Percentiles rank a stretch among this genome's conserved stretches.
Evolutionary conservation across 1,284 basidiomycete genomes (phyloP).

Genomic region (Leccinum solheimii): DNA sequence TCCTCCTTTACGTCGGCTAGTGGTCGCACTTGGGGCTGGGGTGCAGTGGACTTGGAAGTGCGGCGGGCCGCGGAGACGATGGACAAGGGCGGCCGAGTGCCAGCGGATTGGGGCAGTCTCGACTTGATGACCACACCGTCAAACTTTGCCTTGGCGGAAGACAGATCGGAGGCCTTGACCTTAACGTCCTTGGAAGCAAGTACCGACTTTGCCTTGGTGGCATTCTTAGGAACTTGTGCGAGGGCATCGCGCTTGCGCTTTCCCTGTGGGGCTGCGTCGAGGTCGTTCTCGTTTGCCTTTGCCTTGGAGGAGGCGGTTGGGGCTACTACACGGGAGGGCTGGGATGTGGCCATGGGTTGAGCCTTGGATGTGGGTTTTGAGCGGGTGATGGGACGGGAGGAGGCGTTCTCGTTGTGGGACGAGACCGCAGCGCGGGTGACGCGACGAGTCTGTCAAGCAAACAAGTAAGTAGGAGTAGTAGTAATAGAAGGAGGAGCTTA

Average conservation of each 20-base stretch:
- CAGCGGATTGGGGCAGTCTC: slow-evolving; percentile 37
- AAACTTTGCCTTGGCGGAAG: slow-evolving; percentile 43
- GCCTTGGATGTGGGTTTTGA: slow-evolving; percentile 53
- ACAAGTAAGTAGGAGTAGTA: too few relatives aligned
- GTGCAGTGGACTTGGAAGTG: slow-evolving; percentile 23
- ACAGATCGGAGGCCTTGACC: slow-evolving; percentile 45
- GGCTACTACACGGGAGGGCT: slow-evolving; percentile 39
- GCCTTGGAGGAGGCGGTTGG: slow-evolving; percentile 47
- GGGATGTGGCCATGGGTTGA: slow-evolving; percentile 39
- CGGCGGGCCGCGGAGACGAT: slow-evolving; percentile 38
- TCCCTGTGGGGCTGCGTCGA: slow-evolving; percentile 43
- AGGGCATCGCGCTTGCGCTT: slow-evolving; percentile 78
- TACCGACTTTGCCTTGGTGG: slow-evolving; percentile 46
- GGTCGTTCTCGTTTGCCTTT: slow-evolving; percentile 46
- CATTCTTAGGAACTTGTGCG: slow-evolving; percentile 52
- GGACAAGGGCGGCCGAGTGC: slow-evolving; percentile 41
- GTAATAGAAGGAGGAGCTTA: slow-evolving; percentile 7
- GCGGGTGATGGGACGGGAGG: slow-evolving; percentile 56
- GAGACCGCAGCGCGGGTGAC: slow-evolving; percentile 56
- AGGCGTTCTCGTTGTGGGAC: slow-evolving; percentile 63
- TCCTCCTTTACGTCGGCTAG: slow-evolving; percentile 43
- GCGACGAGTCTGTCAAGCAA: slow-evolving; percentile 50
- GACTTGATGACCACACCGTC: slow-evolving; percentile 57
- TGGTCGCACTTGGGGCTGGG: slow-evolving; percentile 15
- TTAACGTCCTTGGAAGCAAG: slow-evolving; percentile 38